These are phyloP conservation scores for Calonectria naviculata DNA, from an alignment of 2,329 filamentous ascomycete species.

Conservation along the genomic window DNA sequence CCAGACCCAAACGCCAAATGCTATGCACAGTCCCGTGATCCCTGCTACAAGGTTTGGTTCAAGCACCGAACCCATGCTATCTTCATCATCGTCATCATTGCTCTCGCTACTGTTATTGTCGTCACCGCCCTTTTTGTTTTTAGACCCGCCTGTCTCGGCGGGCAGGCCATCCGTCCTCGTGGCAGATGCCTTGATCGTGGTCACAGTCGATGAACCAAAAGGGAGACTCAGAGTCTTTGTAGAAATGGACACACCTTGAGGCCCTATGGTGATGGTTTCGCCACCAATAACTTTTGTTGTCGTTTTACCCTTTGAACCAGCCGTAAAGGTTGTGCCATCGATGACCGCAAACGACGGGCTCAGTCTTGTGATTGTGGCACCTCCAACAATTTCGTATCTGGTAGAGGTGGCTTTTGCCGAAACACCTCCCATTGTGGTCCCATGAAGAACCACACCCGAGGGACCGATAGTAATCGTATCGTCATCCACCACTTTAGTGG, in stretches of 20 bases:
- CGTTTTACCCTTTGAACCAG: slow-evolving; percentile 56
- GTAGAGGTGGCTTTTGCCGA: slow-evolving; percentile 49
- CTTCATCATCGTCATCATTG: slow-evolving; percentile 29
- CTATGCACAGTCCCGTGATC: slow-evolving; percentile 49
- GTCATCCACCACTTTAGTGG: slow-evolving; percentile 57
- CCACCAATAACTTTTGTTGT: slow-evolving; percentile 60
- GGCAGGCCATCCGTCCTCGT: slow-evolving; percentile 37
- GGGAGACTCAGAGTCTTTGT: slow-evolving; percentile 59
- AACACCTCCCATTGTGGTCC: slow-evolving; percentile 56
- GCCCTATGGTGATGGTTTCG: slow-evolving; percentile 63
- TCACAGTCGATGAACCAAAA: slow-evolving; percentile 56
- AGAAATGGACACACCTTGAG: slow-evolving; percentile 60
- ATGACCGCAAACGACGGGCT: slow-evolving; percentile 62
- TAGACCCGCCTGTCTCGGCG: slow-evolving; percentile 38
- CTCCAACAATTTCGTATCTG: slow-evolving; percentile 60
- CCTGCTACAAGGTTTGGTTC: slow-evolving; percentile 29
- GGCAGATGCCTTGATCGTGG: slow-evolving; percentile 50
- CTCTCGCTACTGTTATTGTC: slow-evolving; percentile 4
- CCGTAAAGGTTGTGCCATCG: slow-evolving; percentile 60
- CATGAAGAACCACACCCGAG: slow-evolving; percentile 53
- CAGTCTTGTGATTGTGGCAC: slow-evolving; percentile 62
- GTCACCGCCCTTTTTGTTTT: slow-evolving; percentile 16
- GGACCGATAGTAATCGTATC: slow-evolving; percentile 64
- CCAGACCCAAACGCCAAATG: slow-evolving; percentile 52
- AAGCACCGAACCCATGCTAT: slow-evolving; percentile 23